Base-by-base conservation (phyloP, 2,329 filamentous ascomycete species). In the Penicillium paneum region DNA sequence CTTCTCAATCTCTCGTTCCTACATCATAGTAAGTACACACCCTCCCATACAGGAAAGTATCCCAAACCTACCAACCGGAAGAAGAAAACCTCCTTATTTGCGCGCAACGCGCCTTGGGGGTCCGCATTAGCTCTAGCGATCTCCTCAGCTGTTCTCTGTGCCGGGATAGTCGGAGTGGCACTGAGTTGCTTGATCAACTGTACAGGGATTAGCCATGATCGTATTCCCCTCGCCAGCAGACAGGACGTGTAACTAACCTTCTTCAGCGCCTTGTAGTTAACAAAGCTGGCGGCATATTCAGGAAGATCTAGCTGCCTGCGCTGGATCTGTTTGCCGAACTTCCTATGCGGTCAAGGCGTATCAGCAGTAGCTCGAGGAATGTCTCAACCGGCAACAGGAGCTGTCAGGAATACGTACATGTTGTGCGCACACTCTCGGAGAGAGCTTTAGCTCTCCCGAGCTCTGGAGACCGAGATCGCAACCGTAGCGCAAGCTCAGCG, bases 251-350 rank as follows among this genome's bases (percentile, higher is more conserved):
- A 10, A 49, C 61, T 6, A 49, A 96, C 94, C 90, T 97, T 97
- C 78, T 99, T 99, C 66, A 99, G 81, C 57, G 91, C 92, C 79
- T 99, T 99, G 81, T 99, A 99, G 78, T 99, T 97, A 67, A 97
- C 92, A 73, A 99, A 99, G 77, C 92, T 97, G 62, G 93, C 91
- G 59, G 94, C 93, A 87, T 99, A 99, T 83, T 99, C 94, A 57
- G 94, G 94, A 57, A 99, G 92, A 75, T 99, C 94, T 69, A 99
- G 90, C 83, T 99, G 94, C 73, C 92, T 88, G 81, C 96, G 96
- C 81, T 97, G 94, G 65, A 99, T 96, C 74, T 97, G 91, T 81
- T 99, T 99, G 76, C 94, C 94, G 80, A 99, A 99, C 84, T 99
- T 99, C 94, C 93, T 99, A 68, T 54, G 49, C 15, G 31, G 17